Percentiles rank a stretch among this genome's conserved stretches.
These are phyloP conservation scores for Agrostemma githago DNA, from an alignment of 148 eudicot species.

Conservation along the genomic window DNA sequence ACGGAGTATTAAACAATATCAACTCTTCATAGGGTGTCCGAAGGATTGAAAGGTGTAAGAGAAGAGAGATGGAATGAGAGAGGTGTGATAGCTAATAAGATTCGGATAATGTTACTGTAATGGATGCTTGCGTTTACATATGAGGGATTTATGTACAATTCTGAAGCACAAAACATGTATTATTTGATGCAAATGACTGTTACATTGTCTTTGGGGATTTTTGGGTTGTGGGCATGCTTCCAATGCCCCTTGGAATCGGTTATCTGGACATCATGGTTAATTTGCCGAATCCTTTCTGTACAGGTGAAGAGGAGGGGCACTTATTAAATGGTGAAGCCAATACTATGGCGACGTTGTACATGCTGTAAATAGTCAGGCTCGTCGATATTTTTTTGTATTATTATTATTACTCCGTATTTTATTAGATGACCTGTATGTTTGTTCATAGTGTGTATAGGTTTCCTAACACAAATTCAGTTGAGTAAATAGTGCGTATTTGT, in stretches of 20 bases:
- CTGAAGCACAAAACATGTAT: too few relatives aligned
- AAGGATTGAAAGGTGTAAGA: too few relatives aligned
- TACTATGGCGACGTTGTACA: conserved; percentile 19
- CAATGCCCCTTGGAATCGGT: too few relatives aligned
- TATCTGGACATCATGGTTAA: background rate
- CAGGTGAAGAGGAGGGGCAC: conserved; percentile 5
- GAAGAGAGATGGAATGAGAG: too few relatives aligned
- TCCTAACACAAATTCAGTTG: background rate
- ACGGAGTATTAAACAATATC: too few relatives aligned
- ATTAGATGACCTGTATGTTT: background rate
- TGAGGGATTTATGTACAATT: too few relatives aligned
- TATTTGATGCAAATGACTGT: too few relatives aligned
- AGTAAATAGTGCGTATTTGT: conserved; percentile 4
- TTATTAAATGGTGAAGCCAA: background rate
- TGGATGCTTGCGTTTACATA: too few relatives aligned
- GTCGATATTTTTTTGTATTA: background rate
- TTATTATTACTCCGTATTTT: too few relatives aligned
- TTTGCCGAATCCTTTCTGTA: background rate
- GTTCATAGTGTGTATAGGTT: background rate
- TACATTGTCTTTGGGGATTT: background rate
- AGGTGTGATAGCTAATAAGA: too few relatives aligned
- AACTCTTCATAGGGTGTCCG: too few relatives aligned
- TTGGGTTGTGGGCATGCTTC: background rate
- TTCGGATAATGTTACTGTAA: too few relatives aligned
- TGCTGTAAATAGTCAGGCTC: conserved; percentile 4